Evolutionary conservation across 371 early-diverging fungal species (phyloP).

Genomic region (Rozella allomycis): DNA sequence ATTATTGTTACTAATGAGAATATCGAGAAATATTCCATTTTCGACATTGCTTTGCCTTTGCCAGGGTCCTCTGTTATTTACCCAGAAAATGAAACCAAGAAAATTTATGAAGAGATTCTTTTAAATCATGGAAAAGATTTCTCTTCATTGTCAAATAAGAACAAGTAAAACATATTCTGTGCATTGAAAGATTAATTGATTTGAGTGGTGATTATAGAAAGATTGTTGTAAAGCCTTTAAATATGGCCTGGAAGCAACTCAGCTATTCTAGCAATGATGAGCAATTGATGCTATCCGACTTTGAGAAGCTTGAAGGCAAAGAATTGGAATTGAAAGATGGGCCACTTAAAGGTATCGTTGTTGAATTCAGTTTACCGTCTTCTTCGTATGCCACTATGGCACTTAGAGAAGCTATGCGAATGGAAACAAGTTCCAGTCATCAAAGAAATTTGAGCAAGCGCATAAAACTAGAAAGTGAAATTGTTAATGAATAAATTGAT

Average conservation of each 20-base stretch:
- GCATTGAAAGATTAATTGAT: slow-evolving; percentile 4
- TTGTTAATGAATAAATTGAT: too few relatives aligned
- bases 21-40: slow-evolving; percentile 37
- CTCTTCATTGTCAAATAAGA: slow-evolving; percentile 1
- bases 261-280: slow-evolving; percentile 39
- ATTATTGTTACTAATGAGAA: slow-evolving; percentile 41
- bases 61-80: slow-evolving; percentile 57
- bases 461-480: too few relatives aligned
- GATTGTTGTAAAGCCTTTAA: slow-evolving; percentile 28
- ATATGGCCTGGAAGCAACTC: slow-evolving; percentile 21
- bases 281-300: slow-evolving; percentile 42
- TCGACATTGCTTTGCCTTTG: slow-evolving; percentile 74
- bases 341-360: slow-evolving; percentile 40
- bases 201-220: slow-evolving; percentile 59
- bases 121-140: slow-evolving; percentile 25
- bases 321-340: slow-evolving; percentile 24
- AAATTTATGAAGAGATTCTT: slow-evolving; percentile 43
- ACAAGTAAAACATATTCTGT: not conserved
- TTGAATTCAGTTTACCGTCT: slow-evolving; percentile 49
- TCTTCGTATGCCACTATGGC: slow-evolving; percentile 95
- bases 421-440: too few relatives aligned
- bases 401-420: slow-evolving; percentile 67
- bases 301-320: slow-evolving; percentile 32
- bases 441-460: too few relatives aligned
- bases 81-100: slow-evolving; percentile 48